phyloP scores from a whole-genome alignment of 164 flowering plant genomes.

The Vitis riparia region DNA sequence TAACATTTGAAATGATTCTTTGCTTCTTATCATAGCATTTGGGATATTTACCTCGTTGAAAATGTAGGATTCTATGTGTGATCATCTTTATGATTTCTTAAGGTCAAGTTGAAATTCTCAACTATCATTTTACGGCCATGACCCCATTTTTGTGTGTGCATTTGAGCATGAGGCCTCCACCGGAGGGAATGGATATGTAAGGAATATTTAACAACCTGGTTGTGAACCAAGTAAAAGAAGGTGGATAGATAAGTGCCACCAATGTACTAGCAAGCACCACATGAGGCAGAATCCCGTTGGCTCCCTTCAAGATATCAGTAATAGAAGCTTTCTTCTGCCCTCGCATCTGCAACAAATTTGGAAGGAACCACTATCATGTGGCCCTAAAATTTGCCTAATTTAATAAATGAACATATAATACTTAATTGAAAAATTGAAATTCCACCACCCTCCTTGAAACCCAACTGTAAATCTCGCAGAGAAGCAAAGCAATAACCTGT shows the following conservation, averaged over 20 bases:
- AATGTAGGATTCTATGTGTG: too few relatives aligned
- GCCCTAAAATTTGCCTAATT: background rate
- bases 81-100: too few relatives aligned
- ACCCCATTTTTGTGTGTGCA: too few relatives aligned
- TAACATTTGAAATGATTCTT: too few relatives aligned
- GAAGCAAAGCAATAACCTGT: slow-evolving; percentile 21
- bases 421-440: background rate
- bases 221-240: slow-evolving; percentile 98
- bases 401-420: background rate
- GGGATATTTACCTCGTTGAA: too few relatives aligned
- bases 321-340: slow-evolving; percentile 32
- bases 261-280: slow-evolving; percentile 81
- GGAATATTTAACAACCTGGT: slow-evolving; percentile 53
- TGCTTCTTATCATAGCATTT: too few relatives aligned
- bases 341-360: slow-evolving; percentile 31
- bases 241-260: slow-evolving; percentile 87
- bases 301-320: slow-evolving; percentile 53
- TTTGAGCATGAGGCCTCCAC: too few relatives aligned
- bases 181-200: background rate
- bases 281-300: slow-evolving; percentile 84
- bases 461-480: background rate
- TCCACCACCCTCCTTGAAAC: background rate
- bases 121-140: too few relatives aligned
- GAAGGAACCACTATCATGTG: background rate
- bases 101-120: too few relatives aligned